Evolutionary conservation across 129 eudicot species (phyloP).

Genomic region (Flaveria bidentis): DNA sequence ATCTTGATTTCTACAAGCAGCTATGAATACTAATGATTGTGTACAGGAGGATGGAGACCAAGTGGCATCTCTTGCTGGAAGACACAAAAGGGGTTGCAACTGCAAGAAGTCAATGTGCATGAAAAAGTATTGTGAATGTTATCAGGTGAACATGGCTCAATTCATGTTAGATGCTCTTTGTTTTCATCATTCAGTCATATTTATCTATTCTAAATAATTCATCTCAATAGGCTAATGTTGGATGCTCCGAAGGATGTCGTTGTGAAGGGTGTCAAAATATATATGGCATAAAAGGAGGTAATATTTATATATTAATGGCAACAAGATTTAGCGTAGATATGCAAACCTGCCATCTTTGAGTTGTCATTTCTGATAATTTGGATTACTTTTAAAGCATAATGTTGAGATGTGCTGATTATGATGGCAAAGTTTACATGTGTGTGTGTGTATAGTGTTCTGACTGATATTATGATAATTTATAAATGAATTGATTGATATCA

Average conservation of each 20-base stretch:
- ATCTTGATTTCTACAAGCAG: background rate
- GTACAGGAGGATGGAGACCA: constrained; percentile 50
- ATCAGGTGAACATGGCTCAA: constrained; percentile 56
- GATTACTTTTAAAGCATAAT: background rate
- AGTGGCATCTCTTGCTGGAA: constrained; percentile 54
- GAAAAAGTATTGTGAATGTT: constrained; percentile 94
- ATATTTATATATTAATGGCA: constrained; percentile 14
- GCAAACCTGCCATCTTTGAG: background rate
- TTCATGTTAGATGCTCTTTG: background rate
- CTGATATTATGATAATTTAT: too few relatives aligned
- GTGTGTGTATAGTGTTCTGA: too few relatives aligned
- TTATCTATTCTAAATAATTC: constrained; percentile 9
- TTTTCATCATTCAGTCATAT: background rate
- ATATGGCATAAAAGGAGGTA: constrained; percentile 75
- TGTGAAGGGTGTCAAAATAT: constrained; percentile 91
- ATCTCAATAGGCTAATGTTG: constrained; percentile 69
- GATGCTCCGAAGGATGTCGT: constrained; percentile 91
- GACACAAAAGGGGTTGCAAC: constrained; percentile 91
- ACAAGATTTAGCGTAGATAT: background rate
- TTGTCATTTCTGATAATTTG: background rate
- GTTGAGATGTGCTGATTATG: constrained; percentile 1
- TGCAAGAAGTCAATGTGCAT: constrained; percentile 93
- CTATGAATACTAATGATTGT: constrained; percentile 12
- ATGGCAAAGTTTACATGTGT: background rate
- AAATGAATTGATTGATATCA: too few relatives aligned